Evolutionary conservation across 2,329 filamentous ascomycete genomes (phyloP).

Genomic region (Fusarium heterosporum): DNA sequence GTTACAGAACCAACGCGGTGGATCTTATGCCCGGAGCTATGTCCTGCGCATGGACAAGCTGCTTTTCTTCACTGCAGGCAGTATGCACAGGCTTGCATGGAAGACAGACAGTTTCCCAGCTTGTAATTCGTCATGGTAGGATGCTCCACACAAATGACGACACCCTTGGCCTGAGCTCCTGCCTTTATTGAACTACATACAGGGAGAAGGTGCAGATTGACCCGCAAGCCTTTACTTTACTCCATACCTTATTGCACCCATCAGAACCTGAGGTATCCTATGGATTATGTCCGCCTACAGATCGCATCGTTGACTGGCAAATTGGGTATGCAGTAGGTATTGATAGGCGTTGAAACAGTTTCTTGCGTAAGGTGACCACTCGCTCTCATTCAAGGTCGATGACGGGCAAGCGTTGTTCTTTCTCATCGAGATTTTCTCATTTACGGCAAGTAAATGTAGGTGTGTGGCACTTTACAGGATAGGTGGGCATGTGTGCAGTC

Average conservation of each 20-base stretch:
- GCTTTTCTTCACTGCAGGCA: not conserved
- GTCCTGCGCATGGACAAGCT: conserved; percentile 25
- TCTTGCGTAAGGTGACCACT: too few species aligned
- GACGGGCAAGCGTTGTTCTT: not conserved
- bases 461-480: too few species aligned
- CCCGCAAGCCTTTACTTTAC: not conserved
- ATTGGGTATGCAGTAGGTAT: not conserved
- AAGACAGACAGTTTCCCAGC: conserved; percentile 25
- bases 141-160: conserved; percentile 36
- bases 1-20: conserved; percentile 1
- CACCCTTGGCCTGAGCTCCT: conserved; percentile 24
- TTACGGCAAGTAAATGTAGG: not conserved
- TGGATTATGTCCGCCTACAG: not conserved
- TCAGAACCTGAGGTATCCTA: not conserved
- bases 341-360: not conserved
- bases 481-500: too few species aligned
- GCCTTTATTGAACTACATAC: conserved; percentile 26
- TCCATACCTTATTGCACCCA: too few species aligned
- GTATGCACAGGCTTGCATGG: conserved; percentile 33
- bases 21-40: conserved; percentile 17
- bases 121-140: conserved; percentile 34
- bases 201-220: conserved; percentile 4
- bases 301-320: not conserved
- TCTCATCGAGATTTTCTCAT: conserved; percentile 25
- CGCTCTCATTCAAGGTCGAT: too few species aligned